Evolutionary conservation across 805 yeast genomes (phyloP), one percentile per base, ranked within the genome.

Genomic region (Saccharomyces mikatae): DNA sequence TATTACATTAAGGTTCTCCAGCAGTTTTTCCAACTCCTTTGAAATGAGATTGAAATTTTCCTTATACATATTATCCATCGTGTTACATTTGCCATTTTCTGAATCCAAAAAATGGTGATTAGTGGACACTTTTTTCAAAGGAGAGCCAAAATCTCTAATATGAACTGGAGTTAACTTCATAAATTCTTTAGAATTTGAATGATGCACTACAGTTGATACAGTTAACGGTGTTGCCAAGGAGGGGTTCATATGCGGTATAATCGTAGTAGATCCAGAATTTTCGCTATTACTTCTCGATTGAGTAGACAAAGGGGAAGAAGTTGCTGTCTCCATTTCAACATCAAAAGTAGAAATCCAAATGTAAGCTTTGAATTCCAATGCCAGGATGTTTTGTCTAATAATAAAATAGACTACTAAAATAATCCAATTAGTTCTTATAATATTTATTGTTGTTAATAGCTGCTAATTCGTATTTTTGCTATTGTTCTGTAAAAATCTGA

Each of bases 1-100:
- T 9, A 80, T 74, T 4, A 62, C 61, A 51, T 77, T 74, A n/a
- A 82, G 64, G 51, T 78, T 76, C 21, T 67, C 67, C 41, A 75
- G 58, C n/a, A 70, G 50, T 24, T 64, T 58, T 56, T 64, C 69
- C 30, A 70, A 52, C 49, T 70, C 70, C 29, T 58, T 58, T 2
- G 73, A 66, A 13, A 70, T 65, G 28, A 65, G 55, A 30, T 62
- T 62, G 36, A 69, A 70, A 52, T 67, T 65, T 50, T 69, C 73
- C 41, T 58, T 63, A 56, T 64, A 65, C 4, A 61, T 54, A 17
- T 57, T 62, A 46, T 54, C 62, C 2, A 46, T 17, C 21, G 47
- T 26, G 13, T 28, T 46, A 22, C n/a, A 4, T 6, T 10, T n/a
- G 5, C 30, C 48, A 27, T 46, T 46, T 5, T 46, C 48, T 27